Evolutionary conservation across 495 filamentous ascomycete species (phyloP), one percentile per base, ranked within the genome.

Genomic region (Lasiosphaeria hispida): DNA sequence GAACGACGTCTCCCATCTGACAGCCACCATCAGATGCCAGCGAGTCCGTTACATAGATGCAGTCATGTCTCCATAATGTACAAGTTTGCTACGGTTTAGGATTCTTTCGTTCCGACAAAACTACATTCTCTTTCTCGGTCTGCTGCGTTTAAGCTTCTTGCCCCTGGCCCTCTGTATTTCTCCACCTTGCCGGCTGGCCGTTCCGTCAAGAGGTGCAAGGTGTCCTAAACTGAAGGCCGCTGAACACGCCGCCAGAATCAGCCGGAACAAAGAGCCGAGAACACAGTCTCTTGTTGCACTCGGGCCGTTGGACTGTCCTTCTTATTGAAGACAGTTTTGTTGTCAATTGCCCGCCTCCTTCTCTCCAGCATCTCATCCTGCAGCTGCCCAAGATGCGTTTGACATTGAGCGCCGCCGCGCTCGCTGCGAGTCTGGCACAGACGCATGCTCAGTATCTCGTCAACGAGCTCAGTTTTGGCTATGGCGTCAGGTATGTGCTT

Each of bases 381-480:
- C 53, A 37, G 45, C 15, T 33, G 19, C 49, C 58, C 57, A 67
- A 48, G 44, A 80, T 80, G 77, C 77, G 75, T 64, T 55, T 75
- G 57, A 54, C 71, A 17, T 71, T 67, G 60, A 63, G 73, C 56
- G 58, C 76, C 35, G 74, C 72, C 54, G 67, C 72, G 47, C 73
- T 85, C 36, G 72, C 86, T 57, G 79, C 81, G 49, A 72, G 81
- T 63, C 44, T 78, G 35, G 83, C 82, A 37, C 75, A 77, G 34
- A 85, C 85, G 37, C 82, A 88, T 62, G 82, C 80, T 41, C 75
- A 81, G 43, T 81, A 79, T 61, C 77, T 83, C 17, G 72, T 79
- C 55, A 80, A 72, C 49, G 81, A 86, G 73, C 72, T 85, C 79
- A 92, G 88, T 68, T 96, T 96, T 69, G 91, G 91, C 15, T 83